Evolutionary conservation across 228 moss, liverwort and hornwort genomes (phyloP).

Genomic region (Sphagnum magellanicum): DNA sequence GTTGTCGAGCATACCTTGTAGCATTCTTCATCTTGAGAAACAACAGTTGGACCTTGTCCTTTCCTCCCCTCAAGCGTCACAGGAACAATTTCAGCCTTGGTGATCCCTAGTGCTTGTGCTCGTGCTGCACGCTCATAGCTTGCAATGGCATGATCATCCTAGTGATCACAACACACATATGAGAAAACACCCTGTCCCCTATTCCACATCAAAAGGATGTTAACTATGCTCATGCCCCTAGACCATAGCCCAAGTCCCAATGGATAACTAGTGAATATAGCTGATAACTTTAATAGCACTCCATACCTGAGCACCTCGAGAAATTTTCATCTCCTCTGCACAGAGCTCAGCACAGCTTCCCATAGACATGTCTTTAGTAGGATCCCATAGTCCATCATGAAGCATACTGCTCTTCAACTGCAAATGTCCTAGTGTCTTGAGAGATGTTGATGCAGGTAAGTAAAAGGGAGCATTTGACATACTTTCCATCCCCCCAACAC

Average conservation of each 20-base stretch:
- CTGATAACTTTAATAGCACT: too few relatives aligned
- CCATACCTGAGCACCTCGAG: constrained; percentile 75
- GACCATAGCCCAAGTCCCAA: too few relatives aligned
- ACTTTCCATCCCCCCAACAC: constrained; percentile 94
- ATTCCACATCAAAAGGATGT: background rate
- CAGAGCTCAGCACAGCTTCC: constrained; percentile 71
- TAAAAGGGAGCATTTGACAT: constrained; percentile 92
- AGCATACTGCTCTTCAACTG: constrained; percentile 62
- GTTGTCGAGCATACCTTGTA: constrained; percentile 36
- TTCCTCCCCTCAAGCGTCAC: constrained; percentile 48
- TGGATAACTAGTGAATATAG: too few relatives aligned
- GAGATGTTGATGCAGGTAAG: constrained; percentile 30
- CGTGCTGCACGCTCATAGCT: constrained; percentile 67
- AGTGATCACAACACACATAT: constrained; percentile 3
- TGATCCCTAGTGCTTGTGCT: constrained; percentile 64
- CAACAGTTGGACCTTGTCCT: constrained; percentile 29
- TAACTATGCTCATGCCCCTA: background rate
- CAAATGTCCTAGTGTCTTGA: constrained; percentile 57
- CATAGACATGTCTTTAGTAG: constrained; percentile 63
- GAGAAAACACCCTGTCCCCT: background rate
- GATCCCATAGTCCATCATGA: constrained; percentile 83
- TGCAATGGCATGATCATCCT: constrained; percentile 85
- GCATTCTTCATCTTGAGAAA: constrained; percentile 80
- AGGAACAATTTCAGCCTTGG: constrained; percentile 54
- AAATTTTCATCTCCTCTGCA: constrained; percentile 57